These are phyloP conservation scores for Tetragonia tetragonoides DNA, from an alignment of 148 eudicot species.

Conservation along the genomic window DNA sequence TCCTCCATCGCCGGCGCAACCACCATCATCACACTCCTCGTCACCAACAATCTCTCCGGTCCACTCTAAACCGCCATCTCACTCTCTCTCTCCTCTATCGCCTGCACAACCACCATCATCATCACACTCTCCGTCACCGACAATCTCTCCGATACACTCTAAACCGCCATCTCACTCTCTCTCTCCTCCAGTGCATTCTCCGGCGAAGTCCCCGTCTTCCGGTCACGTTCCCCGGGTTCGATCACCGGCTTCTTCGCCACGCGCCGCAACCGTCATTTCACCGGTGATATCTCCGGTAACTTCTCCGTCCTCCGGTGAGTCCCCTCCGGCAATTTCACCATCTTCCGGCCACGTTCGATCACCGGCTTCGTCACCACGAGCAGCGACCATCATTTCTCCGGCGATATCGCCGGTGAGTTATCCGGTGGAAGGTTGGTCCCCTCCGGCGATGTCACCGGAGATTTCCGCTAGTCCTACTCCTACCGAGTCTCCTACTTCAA, in stretches of 20 bases:
- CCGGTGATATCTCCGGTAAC: neutral
- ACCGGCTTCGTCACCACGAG: neutral
- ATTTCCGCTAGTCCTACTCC: neutral
- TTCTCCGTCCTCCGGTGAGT: neutral
- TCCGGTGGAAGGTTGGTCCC: neutral
- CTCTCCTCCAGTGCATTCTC: too few species aligned
- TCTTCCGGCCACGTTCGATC: neutral
- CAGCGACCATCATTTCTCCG: neutral
- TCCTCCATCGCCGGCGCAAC: neutral
- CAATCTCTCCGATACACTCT: too few species aligned
- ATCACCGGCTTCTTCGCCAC: neutral
- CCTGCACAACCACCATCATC: too few species aligned
- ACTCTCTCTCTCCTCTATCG: too few species aligned
- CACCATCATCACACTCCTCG: too few species aligned
- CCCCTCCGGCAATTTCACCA: neutral
- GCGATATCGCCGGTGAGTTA: neutral
- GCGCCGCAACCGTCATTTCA: neutral
- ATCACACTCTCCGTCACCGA: too few species aligned
- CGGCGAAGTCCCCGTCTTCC: too few species aligned
- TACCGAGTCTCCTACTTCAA: neutral
- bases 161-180: too few species aligned
- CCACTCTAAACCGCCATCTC: too few species aligned
- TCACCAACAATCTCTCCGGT: too few species aligned
- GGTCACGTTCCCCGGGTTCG: neutral
- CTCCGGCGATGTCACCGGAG: slow-evolving; percentile 12